Evolutionary conservation across 2,329 filamentous ascomycete species (phyloP).

Genomic region (Thelonectria discophora): DNA sequence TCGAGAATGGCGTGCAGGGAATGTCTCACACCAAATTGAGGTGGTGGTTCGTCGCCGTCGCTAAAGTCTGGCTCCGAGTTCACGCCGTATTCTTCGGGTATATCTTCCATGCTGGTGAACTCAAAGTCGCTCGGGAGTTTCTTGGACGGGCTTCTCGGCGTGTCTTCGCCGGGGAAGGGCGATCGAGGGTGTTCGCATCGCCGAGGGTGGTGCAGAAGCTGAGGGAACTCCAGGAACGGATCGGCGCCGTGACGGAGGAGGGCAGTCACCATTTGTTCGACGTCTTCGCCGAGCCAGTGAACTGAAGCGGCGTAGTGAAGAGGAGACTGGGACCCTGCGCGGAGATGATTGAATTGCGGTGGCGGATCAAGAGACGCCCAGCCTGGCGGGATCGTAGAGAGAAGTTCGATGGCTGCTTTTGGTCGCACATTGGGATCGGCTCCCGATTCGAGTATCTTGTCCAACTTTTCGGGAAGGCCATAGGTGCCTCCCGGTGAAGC

Average conservation of each 20-base stretch:
- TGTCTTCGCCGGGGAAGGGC: slow-evolving; percentile 10
- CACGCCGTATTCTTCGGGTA: not conserved
- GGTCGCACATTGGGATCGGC: not conserved
- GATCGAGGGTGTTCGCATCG: not conserved
- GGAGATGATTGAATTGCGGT: slow-evolving; percentile 1
- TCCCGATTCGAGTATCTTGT: not conserved
- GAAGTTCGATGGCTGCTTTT: not conserved
- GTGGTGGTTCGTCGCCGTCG: not conserved
- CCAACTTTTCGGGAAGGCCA: too few relatives aligned
- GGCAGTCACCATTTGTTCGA: not conserved
- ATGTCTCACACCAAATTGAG: slow-evolving; percentile 4
- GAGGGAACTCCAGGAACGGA: not conserved
- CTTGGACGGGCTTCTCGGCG: not conserved
- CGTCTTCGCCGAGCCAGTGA: not conserved
- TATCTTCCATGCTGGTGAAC: too few relatives aligned
- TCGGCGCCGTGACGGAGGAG: slow-evolving; percentile 1
- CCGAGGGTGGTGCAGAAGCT: not conserved
- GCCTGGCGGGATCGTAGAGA: not conserved
- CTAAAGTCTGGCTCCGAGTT: not conserved
- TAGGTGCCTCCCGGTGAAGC: too few relatives aligned
- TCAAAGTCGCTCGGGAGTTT: not conserved
- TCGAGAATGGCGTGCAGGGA: slow-evolving; percentile 5
- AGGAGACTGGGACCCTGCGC: not conserved
- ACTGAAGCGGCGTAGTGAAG: not conserved
- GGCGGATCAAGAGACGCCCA: slow-evolving; percentile 7